Evolutionary conservation across 345 rosid species (phyloP).

Genomic region (Arabis hirsuta): DNA sequence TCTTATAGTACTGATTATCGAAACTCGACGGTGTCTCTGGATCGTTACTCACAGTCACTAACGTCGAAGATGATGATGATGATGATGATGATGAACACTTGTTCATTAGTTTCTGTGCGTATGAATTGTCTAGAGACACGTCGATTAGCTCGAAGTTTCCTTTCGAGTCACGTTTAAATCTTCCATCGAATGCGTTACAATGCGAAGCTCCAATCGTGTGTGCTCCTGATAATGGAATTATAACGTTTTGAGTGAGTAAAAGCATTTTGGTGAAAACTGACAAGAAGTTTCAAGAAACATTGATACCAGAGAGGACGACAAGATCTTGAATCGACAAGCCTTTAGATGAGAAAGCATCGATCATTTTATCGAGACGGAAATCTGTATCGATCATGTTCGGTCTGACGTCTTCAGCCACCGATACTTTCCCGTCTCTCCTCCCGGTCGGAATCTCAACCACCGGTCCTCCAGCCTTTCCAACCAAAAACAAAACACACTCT

Average conservation of each 20-base stretch:
- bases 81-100: conserved; percentile 54
- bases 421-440: conserved; percentile 66
- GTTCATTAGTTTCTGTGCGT: conserved; percentile 56
- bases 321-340: conserved; percentile 67
- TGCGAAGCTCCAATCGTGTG: conserved; percentile 78
- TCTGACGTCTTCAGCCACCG: conserved; percentile 58
- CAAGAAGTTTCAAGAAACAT: not conserved
- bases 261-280: not conserved
- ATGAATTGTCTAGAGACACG: conserved; percentile 52
- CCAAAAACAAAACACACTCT: not conserved
- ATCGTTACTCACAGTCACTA: conserved; percentile 59
- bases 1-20: conserved; percentile 66
- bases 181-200: conserved; percentile 63
- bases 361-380: conserved; percentile 62
- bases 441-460: conserved; percentile 62
- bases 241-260: not conserved
- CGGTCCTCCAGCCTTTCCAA: conserved; percentile 68
- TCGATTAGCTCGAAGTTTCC: conserved; percentile 54
- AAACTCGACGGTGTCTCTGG: conserved; percentile 58
- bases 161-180: conserved; percentile 52
- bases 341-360: conserved; percentile 60
- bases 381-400: conserved; percentile 69
- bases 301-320: conserved; percentile 63
- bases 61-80: conserved; percentile 20
- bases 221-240: conserved; percentile 51